Percentiles rank a stretch among this genome's conserved stretches.
phyloP scores from a whole-genome alignment of 768 basidiomycete species.

The Ephemerocybe angulata region DNA sequence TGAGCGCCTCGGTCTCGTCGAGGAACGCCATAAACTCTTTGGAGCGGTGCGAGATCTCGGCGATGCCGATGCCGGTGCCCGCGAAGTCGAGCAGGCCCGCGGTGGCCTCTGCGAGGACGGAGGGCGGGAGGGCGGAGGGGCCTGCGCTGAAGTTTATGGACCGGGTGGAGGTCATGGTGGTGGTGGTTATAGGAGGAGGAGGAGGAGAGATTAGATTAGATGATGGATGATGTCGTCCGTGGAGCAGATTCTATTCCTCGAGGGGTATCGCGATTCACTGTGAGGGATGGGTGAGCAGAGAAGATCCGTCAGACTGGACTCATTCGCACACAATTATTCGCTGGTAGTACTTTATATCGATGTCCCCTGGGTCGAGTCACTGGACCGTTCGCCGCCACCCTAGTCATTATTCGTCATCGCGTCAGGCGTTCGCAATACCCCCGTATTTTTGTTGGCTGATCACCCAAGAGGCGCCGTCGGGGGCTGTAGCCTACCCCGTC shows the following conservation, averaged over 20 bases:
- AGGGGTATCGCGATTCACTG: too few species aligned
- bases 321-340: too few species aligned
- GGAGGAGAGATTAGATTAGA: slow-evolving; percentile 1
- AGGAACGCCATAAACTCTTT: slow-evolving; percentile 79
- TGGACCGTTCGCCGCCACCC: background rate
- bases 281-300: too few species aligned
- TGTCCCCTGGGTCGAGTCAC: too few species aligned
- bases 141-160: slow-evolving; percentile 92
- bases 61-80: slow-evolving; percentile 89
- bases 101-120: slow-evolving; percentile 80
- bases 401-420: background rate
- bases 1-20: slow-evolving; percentile 54
- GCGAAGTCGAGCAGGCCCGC: slow-evolving; percentile 87
- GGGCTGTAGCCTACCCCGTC: too few species aligned
- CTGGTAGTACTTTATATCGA: too few species aligned
- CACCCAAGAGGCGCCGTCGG: too few species aligned
- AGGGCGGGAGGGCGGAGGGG: slow-evolving; percentile 86
- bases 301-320: too few species aligned
- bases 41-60: slow-evolving; percentile 94
- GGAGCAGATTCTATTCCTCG: too few species aligned
- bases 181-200: slow-evolving; percentile 2
- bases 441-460: too few species aligned
- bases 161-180: slow-evolving; percentile 42
- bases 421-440: too few species aligned
- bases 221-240: background rate